A percentile compares a stretch with the other conserved stretches of the same genome.
These are phyloP conservation scores for Colletotrichum neosansevieriae DNA, from an alignment of 2,329 filamentous ascomycete species.

Conservation along the genomic window DNA sequence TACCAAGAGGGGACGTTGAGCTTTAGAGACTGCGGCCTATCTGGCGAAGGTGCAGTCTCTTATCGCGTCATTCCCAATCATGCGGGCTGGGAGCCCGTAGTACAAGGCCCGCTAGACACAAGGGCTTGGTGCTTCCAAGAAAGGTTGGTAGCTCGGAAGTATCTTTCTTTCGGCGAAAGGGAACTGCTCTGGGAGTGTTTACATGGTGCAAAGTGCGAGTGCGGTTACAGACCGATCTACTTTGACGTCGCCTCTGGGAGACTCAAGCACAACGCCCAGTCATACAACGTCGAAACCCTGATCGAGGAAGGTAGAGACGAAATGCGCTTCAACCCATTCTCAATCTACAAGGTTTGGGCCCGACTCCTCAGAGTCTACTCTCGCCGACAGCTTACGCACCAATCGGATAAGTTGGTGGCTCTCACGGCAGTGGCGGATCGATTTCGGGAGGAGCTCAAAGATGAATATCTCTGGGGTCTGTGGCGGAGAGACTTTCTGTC, in stretches of 20 bases:
- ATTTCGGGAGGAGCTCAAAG: not conserved
- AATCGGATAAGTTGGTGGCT: not conserved
- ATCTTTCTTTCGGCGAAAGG: not conserved
- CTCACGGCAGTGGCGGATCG: not conserved
- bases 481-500: conserved; percentile 1
- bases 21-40: not conserved
- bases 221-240: not conserved
- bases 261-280: not conserved
- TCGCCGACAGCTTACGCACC: conserved; percentile 5
- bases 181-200: conserved; percentile 6
- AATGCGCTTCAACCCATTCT: not conserved
- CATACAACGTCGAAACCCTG: not conserved
- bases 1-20: not conserved
- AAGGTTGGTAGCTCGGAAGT: not conserved
- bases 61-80: conserved; percentile 1
- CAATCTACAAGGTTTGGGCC: not conserved
- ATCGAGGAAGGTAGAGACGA: not conserved
- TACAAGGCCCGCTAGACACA: not conserved
- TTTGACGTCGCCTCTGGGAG: not conserved
- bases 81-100: conserved; percentile 4
- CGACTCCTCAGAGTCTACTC: not conserved
- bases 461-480: not conserved
- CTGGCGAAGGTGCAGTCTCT: not conserved
- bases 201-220: not conserved
- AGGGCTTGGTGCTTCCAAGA: conserved; percentile 6